Base-by-base conservation (phyloP, 2,329 filamentous ascomycete species). In the Drechslerella coelobrocha region DNA sequence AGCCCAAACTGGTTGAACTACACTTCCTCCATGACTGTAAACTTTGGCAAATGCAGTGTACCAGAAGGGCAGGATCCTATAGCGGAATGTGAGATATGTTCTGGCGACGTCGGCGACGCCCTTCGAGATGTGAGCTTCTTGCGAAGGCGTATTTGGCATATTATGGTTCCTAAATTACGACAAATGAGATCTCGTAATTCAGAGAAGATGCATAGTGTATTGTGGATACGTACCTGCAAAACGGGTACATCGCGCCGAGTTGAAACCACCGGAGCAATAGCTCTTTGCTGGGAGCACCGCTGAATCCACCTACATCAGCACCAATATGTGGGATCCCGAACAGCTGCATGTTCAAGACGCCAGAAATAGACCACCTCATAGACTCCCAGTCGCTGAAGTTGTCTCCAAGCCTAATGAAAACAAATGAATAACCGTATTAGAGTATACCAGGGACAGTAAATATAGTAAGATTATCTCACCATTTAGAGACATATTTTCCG, bases 401-500 rank as follows among this genome's bases (percentile, higher is more conserved):
- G 61, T 76, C 75, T 57, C 75, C 84, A 77, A 65, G 55, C 60
- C 68, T 65, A 23, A 21, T 21, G 14, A 23, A 31, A 19, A 6
- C 10, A n/a, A n/a, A n/a, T n/a, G n/a, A n/a, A n/a, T n/a, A n/a
- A n/a, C n/a, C n/a, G n/a, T n/a, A n/a, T n/a, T n/a, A n/a, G n/a
- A n/a, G n/a, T n/a, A n/a, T n/a, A n/a, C n/a, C n/a, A n/a, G n/a
- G n/a, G n/a, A n/a, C n/a, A n/a, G n/a, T n/a, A n/a, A n/a, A n/a
- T n/a, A n/a, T n/a, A n/a, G n/a, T n/a, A n/a, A n/a, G n/a, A n/a
- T n/a, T n/a, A n/a, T n/a, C n/a, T 76, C 56, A 62, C 69, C 63
- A 73, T 62, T 69, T 68, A 12, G 61, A 73, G 24, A 50, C 53
- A 47, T 59, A 63, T 52, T 63, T 86, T 0, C 91, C 91, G 0